Percentiles rank a stretch among this genome's conserved stretches.
Evolutionary conservation across 306 rosid species (phyloP).

Genomic region (Corylus heterophylla): DNA sequence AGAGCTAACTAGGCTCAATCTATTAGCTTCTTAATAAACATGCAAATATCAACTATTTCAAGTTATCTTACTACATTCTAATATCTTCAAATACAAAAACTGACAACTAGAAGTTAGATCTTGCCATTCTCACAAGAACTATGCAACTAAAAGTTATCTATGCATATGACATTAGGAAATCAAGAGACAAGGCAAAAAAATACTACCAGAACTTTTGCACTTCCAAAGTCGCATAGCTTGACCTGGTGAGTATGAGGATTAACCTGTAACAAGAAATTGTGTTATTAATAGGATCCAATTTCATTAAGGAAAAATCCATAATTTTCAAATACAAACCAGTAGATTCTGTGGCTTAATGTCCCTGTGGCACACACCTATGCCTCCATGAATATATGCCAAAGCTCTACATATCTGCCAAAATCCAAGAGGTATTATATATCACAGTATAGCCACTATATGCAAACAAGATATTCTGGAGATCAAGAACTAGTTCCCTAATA

Average conservation of each 20-base stretch:
- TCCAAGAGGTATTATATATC: conserved; percentile 8
- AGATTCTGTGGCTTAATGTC: conserved; percentile 72
- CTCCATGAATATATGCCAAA: conserved; percentile 65
- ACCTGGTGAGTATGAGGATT: conserved; percentile 74
- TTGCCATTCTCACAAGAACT: background rate
- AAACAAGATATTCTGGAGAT: background rate
- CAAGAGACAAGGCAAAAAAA: conserved; percentile 25
- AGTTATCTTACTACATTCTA: background rate
- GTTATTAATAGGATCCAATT: conserved; percentile 12
- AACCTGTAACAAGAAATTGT: conserved; percentile 43
- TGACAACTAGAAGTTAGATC: background rate
- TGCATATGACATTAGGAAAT: background rate
- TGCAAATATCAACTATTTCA: background rate
- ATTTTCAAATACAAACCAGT: conserved; percentile 42
- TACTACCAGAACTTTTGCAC: conserved; percentile 80
- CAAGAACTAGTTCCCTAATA: background rate
- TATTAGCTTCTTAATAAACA: background rate
- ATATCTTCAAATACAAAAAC: background rate
- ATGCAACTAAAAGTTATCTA: background rate
- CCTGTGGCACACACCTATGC: conserved; percentile 65
- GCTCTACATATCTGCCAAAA: conserved; percentile 67
- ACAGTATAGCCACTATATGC: background rate
- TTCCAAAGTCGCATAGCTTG: conserved; percentile 71
- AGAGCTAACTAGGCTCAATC: background rate
- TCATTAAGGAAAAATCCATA: background rate